Conservation (phyloP, 2,329 filamentous ascomycete genomes). For the Curvularia sp. region DNA sequence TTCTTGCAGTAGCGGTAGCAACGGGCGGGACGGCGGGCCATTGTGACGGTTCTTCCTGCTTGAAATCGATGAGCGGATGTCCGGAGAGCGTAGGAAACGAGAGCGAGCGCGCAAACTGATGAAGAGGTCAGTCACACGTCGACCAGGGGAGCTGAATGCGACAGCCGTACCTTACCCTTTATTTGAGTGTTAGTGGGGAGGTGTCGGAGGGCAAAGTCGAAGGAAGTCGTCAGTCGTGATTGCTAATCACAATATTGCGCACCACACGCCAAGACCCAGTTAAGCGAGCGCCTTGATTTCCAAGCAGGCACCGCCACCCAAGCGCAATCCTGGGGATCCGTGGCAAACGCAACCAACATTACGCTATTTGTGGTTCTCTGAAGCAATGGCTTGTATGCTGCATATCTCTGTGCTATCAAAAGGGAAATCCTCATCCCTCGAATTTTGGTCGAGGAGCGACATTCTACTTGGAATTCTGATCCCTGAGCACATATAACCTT, state of each 20-base stretch:
- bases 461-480: neutral
- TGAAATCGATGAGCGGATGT: slow-evolving; percentile 56
- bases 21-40: slow-evolving; percentile 98
- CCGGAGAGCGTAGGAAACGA: slow-evolving; percentile 18
- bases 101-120: slow-evolving; percentile 19
- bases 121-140: slow-evolving; percentile 21
- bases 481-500: neutral
- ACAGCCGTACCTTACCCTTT: slow-evolving; percentile 41
- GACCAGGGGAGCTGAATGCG: slow-evolving; percentile 15
- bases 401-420: neutral
- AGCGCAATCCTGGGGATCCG: slow-evolving; percentile 10
- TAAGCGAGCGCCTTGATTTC: slow-evolving; percentile 27
- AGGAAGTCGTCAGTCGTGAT: slow-evolving; percentile 23
- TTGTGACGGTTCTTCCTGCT: slow-evolving; percentile 71
- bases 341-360: neutral
- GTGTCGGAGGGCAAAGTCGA: slow-evolving; percentile 27
- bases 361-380: neutral
- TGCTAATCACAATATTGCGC: slow-evolving; percentile 27
- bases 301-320: slow-evolving; percentile 12
- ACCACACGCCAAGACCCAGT: slow-evolving; percentile 9
- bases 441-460: neutral
- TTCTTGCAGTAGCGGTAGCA: slow-evolving; percentile 99
- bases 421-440: neutral
- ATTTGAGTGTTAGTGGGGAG: slow-evolving; percentile 38
- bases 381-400: neutral